Conservation (phyloP, 805 yeast species). For the Candida silvicultrix region DNA sequence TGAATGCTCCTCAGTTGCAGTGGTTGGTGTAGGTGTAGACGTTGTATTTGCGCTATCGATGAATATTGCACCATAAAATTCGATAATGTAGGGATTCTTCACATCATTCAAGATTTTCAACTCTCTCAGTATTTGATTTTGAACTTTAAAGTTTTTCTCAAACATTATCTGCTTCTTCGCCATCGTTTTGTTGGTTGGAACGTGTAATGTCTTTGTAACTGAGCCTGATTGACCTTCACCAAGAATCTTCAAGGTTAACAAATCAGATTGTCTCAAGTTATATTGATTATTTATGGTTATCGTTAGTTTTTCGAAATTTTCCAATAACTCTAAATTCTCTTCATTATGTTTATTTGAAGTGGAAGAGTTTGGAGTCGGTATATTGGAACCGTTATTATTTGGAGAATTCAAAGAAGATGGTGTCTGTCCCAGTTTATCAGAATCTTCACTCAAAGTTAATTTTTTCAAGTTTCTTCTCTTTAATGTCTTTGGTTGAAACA, state of each 20-base stretch:
- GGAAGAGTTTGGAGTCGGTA: conserved; percentile 19
- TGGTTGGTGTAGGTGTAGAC: conserved; percentile 3
- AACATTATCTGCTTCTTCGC: conserved; percentile 86
- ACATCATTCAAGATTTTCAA: conserved; percentile 88
- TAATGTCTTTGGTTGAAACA: conserved; percentile 38
- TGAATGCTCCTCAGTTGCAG: not conserved
- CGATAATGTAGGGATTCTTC: conserved; percentile 73
- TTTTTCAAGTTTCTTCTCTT: conserved; percentile 56
- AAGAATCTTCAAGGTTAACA: conserved; percentile 66
- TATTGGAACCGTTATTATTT: conserved; percentile 1
- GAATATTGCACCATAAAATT: conserved; percentile 86
- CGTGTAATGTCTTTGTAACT: conserved; percentile 81
- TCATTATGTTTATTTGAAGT: conserved; percentile 24
- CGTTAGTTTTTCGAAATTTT: conserved; percentile 41
- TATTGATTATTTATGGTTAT: conserved; percentile 48
- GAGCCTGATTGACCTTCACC: conserved; percentile 96
- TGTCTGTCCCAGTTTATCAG: conserved; percentile 2
- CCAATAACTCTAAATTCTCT: conserved; percentile 28
- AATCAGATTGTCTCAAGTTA: conserved; percentile 54
- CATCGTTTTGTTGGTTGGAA: conserved; percentile 83
- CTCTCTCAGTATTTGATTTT: conserved; percentile 83
- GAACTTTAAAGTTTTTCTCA: conserved; percentile 72
- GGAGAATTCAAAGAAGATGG: conserved; percentile 11
- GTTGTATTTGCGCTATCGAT: conserved; percentile 35
- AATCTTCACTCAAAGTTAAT: conserved; percentile 31